These are phyloP conservation scores for Colletotrichum tanaceti DNA, from an alignment of 2,329 filamentous ascomycete genomes.

Conservation along the genomic window DNA sequence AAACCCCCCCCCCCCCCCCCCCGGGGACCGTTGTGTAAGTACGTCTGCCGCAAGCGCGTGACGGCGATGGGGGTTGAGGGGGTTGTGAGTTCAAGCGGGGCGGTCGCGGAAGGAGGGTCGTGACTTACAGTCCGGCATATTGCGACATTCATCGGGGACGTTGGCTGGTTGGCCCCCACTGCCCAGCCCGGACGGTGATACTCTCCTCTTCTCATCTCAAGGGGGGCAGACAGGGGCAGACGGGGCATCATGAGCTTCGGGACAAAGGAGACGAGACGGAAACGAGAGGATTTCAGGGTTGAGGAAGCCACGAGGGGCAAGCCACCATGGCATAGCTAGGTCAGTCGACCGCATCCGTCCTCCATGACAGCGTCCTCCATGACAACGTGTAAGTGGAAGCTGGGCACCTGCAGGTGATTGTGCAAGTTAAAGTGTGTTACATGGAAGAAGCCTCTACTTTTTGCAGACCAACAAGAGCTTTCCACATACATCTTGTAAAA, in stretches of 20 bases:
- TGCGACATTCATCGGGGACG: slow-evolving; percentile 12
- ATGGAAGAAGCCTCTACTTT: slow-evolving; percentile 11
- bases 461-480: background rate
- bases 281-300: background rate
- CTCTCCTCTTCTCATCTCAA: slow-evolving; percentile 14
- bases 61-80: background rate
- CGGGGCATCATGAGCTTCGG: background rate
- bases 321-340: slow-evolving; percentile 18
- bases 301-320: slow-evolving; percentile 15
- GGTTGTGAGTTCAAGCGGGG: slow-evolving; percentile 8
- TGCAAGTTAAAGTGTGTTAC: slow-evolving; percentile 17
- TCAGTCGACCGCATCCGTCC: slow-evolving; percentile 24
- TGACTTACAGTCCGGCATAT: slow-evolving; percentile 1
- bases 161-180: background rate
- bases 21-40: slow-evolving; percentile 16
- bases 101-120: slow-evolving; percentile 21
- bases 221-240: background rate
- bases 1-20: no score
- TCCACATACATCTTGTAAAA: slow-evolving; percentile 4
- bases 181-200: background rate
- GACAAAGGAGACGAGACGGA: background rate
- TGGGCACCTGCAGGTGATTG: slow-evolving; percentile 21
- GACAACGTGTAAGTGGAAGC: slow-evolving; percentile 33
- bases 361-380: slow-evolving; percentile 17
- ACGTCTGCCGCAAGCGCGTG: slow-evolving; percentile 15